Base-by-base conservation (phyloP, 106 monocot genomes). In the Triglochin maritima region DNA sequence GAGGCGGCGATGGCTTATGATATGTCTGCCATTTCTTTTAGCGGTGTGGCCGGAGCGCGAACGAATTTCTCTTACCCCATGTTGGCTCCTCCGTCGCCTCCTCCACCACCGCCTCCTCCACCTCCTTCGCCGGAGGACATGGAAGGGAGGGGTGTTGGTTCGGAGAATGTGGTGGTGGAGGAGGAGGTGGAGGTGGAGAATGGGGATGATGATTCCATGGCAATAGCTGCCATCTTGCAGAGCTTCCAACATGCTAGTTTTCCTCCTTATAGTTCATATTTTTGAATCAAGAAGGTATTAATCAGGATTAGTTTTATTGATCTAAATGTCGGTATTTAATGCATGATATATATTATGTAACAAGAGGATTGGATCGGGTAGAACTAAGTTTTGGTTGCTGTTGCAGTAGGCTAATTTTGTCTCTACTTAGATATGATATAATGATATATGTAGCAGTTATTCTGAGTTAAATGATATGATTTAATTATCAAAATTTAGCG, bases 1-100 rank as follows among this genome's bases (percentile, higher is more conserved):
- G 85, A 86, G 66, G 85, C 85, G 0, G 82, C 85, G 9, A 2
- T 85, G 3, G 79, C 86, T n/a, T 86, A 86, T 41, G 86, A 86
- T 67, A 66, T 82, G 16, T 73, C 86, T 2, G 72, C 86, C 11
- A 77, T 82, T 46, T 69, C 79, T 41, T 75, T 79, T 58, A 79
- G 81, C 17, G 85, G 85, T 2, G 51, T 65, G 41, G 55, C 61
- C 7, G 44, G 47, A 4, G 85, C 85, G 14, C 71, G 76, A 3
- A 85, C 85, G 53, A 85, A 85, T 57, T 85, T 85, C 59, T 72
- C 69, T 60, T 85, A 85, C 43, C 81, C 81, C 46, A 67, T 71
- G 48, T 47, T 76, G 29, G 62, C 67, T 14, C 68, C 64, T 4
- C 62, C 72, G 9, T 16, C 63, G 3, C n/a, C 69, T 3, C 47